A percentile compares a stretch with the other conserved stretches of the same genome.
Evolutionary conservation across 805 yeast species (phyloP).

Genomic region (Wickerhamomyces chaumierensis): DNA sequence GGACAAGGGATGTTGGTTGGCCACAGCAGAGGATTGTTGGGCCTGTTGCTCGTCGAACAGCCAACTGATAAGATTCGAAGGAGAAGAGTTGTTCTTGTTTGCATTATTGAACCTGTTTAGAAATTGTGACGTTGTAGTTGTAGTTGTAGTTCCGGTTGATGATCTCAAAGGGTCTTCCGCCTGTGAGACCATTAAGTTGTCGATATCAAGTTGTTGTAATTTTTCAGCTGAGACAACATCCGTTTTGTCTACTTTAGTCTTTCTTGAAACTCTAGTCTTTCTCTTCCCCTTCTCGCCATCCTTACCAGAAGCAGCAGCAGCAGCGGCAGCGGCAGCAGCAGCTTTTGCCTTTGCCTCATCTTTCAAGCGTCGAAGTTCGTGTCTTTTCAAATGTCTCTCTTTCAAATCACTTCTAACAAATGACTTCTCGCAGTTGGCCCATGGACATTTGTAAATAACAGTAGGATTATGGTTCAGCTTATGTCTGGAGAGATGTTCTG

Average conservation of each 20-base stretch:
- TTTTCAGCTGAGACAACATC: neutral
- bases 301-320: too few relatives aligned
- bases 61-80: neutral
- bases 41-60: neutral
- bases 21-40: neutral
- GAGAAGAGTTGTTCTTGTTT: neutral
- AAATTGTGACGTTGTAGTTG: neutral
- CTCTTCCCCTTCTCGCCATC: slow-evolving; percentile 5
- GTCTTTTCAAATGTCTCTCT: slow-evolving; percentile 33
- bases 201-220: too few relatives aligned
- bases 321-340: slow-evolving; percentile 6
- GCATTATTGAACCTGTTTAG: neutral
- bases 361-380: slow-evolving; percentile 23
- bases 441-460: slow-evolving; percentile 40
- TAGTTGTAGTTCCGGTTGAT: neutral
- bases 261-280: slow-evolving; percentile 6
- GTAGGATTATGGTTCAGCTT: slow-evolving; percentile 49
- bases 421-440: slow-evolving; percentile 41
- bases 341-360: slow-evolving; percentile 20
- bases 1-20: too few relatives aligned
- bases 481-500: slow-evolving; percentile 57
- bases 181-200: neutral
- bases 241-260: neutral
- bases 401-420: slow-evolving; percentile 53
- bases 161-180: neutral